Evolutionary conservation across 495 filamentous ascomycete species (phyloP).

Genomic region (Lichina pygmaea): DNA sequence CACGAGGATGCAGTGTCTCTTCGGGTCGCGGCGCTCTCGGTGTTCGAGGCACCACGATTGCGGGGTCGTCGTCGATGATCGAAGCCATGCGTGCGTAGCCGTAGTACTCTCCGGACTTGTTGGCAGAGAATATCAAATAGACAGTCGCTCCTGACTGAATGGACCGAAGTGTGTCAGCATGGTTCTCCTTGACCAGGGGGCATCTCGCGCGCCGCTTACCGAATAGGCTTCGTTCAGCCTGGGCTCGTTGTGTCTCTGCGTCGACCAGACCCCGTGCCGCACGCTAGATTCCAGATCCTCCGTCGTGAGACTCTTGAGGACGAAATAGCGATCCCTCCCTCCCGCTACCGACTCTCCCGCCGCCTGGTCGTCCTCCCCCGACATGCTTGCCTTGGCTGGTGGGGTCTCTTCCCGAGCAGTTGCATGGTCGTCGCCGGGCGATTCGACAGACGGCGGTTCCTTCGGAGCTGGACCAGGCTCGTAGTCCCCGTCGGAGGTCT

Average conservation of each 20-base stretch:
- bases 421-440: not conserved
- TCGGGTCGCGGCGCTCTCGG: conserved; percentile 1
- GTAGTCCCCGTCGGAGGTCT: conserved; percentile 3
- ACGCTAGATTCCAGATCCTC: conserved; percentile 86
- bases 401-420: not conserved
- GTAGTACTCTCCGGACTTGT: conserved; percentile 95
- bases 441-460: conserved; percentile 14
- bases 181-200: not conserved
- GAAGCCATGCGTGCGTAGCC: conserved; percentile 87
- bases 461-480: conserved; percentile 13
- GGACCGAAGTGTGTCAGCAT: conserved; percentile 1
- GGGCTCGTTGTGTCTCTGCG: conserved; percentile 78
- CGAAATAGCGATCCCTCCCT: conserved; percentile 50
- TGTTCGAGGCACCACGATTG: conserved; percentile 13
- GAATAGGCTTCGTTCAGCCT: conserved; percentile 61
- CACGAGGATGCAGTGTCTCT: conserved; percentile 38
- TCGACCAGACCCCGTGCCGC: conserved; percentile 73
- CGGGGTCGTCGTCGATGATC: conserved; percentile 49
- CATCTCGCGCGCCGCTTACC: conserved; percentile 20
- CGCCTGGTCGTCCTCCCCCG: not conserved
- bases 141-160: conserved; percentile 52
- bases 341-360: not conserved
- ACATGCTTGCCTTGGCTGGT: not conserved
- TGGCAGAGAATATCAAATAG: conserved; percentile 91
- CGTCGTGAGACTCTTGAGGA: conserved; percentile 86